Evolutionary conservation across 345 rosid species (phyloP), one percentile per base, ranked within the genome.

Genomic region (Ceriops tagal): DNA sequence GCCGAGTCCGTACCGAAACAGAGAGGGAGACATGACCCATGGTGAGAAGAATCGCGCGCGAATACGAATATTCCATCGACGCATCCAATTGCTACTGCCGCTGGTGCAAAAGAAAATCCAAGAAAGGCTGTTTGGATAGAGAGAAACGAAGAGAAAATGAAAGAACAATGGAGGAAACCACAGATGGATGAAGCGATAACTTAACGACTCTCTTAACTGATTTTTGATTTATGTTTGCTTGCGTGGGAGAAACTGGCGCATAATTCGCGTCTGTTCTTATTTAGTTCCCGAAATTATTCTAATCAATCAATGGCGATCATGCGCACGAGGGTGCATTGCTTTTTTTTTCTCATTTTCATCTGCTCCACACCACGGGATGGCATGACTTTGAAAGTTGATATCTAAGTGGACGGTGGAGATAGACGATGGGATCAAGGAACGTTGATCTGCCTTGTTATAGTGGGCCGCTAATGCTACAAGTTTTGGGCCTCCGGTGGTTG

Each of bases 21-120:
- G 86, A 63, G 63, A 81, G 71, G 68, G 79, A 73, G n/a, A 78
- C 83, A 76, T 78, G 79, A 61, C 84, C 70, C 73, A 80, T 67
- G 78, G 79, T 80, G 62, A 58, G 77, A 72, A 78, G 76, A 67
- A 76, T 78, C 68, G 69, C 68, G 66, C 62, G 78, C 52, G 83
- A 82, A 70, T 73, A 73, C 72, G 80, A 82, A 69, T 77, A 83
- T 71, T 80, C 88, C 90, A 85, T 83, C 64, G 75, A 73, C 83
- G 82, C 74, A 80, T 80, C 83, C 90, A 88, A 89, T 78, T 53
- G 77, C 62, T 32, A 84, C 77, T 37, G 73, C 59, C 30, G 19
- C 70, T 47, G 35, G 70, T 4, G 43, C 39, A 53, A 52, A 22
- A 43, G 64, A 21, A 64, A 35, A 27, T 39, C 22, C 7, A 2